Evolutionary conservation across 2,329 filamentous ascomycete species (phyloP), one percentile per base, ranked within the genome.

Genomic region (Nakataea oryzae): DNA sequence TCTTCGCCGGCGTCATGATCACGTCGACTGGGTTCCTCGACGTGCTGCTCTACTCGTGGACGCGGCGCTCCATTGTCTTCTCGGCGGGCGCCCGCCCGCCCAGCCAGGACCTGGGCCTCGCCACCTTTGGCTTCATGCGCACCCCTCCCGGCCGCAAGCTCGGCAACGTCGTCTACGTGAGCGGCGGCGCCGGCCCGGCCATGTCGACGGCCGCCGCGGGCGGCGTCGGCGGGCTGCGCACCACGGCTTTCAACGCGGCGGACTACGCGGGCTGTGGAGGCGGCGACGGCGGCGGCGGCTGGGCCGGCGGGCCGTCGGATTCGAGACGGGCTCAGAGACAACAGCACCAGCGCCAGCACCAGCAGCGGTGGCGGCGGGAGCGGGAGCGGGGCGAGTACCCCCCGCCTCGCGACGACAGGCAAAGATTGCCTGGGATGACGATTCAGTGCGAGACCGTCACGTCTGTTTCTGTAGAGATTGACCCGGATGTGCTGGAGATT

Each of bases 1-100:
- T 80, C 68, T 77, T 85, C 13, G 82, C 85, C 0, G 85, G 84
- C 1, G 76, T 78, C 1, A 79, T 87, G 72, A 83, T 87, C 34
- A 78, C 80, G 0, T 80, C 76, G 32, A 83, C 83, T 62, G 82
- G 82, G 12, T 81, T 77, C 72, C 73, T 84, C 9, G 82, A 85
- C 64, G 81, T 82, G 9, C 63, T 81, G 0, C 69, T 85, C 4
- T 85, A 84, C 65, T 77, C 79, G 4, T 78, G 75, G 2, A 84
- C 81, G 0, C 74, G 81, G 34, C 75, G 78, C 24, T 74, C 77
- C n/a, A 82, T 85, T 61, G 73, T 85, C 34, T 84, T 84, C 62
- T 69, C 69, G 0, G 17, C 41, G 6, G 67, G 78, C 11, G 74
- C 76, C 54, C 65, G 65, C 2, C 72, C 74, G 4, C 74, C 76